A percentile compares a stretch with the other conserved stretches of the same genome.
phyloP scores from a whole-genome alignment of 768 basidiomycete genomes.

The Lactifluus pinguis region DNA sequence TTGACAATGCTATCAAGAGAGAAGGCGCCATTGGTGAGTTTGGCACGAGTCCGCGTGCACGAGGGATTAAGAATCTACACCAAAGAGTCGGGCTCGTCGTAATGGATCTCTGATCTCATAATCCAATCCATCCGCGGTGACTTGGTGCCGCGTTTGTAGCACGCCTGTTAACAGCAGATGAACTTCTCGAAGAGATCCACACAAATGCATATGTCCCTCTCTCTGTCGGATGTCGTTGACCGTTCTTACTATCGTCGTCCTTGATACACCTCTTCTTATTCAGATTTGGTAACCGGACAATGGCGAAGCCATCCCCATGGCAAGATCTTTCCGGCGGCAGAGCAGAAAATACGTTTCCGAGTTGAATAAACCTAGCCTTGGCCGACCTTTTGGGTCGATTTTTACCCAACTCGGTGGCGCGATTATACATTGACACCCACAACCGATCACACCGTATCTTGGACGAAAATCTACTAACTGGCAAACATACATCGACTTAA shows the following conservation, averaged over 20 bases:
- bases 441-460: constrained; percentile 16
- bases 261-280: not conserved
- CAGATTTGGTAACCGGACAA: constrained; percentile 15
- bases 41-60: constrained; percentile 8
- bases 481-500: constrained; percentile 6
- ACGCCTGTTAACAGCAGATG: constrained; percentile 16
- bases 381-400: constrained; percentile 3
- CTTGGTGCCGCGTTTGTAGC: constrained; percentile 18
- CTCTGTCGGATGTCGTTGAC: not conserved
- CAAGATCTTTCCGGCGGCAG: constrained; percentile 8
- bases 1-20: constrained; percentile 5
- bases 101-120: constrained; percentile 13
- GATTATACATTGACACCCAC: not conserved
- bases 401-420: constrained; percentile 13
- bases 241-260: not conserved
- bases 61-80: constrained; percentile 12
- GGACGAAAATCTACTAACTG: constrained; percentile 11
- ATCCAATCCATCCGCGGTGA: constrained; percentile 9
- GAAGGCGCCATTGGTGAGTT: constrained; percentile 4
- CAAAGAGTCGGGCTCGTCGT: not conserved
- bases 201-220: not conserved
- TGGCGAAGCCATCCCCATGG: constrained; percentile 9
- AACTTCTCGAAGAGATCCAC: constrained; percentile 17
- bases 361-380: not conserved
- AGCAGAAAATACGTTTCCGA: not conserved